A percentile compares a stretch with the other conserved stretches of the same genome.
These are phyloP conservation scores for Gossypioides kirkii DNA, from an alignment of 345 rosid genomes.

Conservation along the genomic window DNA sequence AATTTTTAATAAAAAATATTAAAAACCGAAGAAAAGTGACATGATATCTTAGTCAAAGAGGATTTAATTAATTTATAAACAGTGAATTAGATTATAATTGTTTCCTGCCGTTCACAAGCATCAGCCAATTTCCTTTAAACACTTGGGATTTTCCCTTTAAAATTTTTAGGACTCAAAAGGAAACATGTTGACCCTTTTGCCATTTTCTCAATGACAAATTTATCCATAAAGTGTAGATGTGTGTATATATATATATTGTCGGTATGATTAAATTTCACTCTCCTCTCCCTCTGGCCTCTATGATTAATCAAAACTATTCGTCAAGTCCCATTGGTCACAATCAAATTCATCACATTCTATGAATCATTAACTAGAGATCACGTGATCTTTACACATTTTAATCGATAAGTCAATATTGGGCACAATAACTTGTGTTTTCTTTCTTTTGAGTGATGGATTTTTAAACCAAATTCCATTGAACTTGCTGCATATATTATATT, in stretches of 20 bases:
- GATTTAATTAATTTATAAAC: too few relatives aligned
- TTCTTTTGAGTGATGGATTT: neutral
- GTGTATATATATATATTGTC: conserved; percentile 13
- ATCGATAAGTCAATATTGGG: conserved; percentile 21
- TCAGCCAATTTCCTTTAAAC: too few relatives aligned
- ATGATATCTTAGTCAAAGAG: neutral
- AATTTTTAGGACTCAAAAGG: conserved; percentile 9
- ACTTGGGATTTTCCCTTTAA: neutral
- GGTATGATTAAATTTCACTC: conserved; percentile 17
- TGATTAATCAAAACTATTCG: conserved; percentile 21
- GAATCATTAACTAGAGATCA: conserved; percentile 3
- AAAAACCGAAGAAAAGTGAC: too few relatives aligned
- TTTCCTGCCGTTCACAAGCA: neutral
- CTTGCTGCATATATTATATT: conserved; percentile 4
- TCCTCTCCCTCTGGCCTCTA: conserved; percentile 6
- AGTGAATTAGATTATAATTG: too few relatives aligned
- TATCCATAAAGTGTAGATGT: conserved; percentile 12
- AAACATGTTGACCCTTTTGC: conserved; percentile 29
- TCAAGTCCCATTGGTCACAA: conserved; percentile 16
- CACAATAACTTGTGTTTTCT: neutral
- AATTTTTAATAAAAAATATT: too few relatives aligned
- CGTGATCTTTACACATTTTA: conserved; percentile 5
- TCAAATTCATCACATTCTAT: conserved; percentile 30
- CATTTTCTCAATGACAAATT: conserved; percentile 10
- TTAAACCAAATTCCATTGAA: neutral